These are phyloP conservation scores for Echinochloa phyllopogon DNA, from an alignment of 176 grass and related monocot species.

Conservation along the genomic window DNA sequence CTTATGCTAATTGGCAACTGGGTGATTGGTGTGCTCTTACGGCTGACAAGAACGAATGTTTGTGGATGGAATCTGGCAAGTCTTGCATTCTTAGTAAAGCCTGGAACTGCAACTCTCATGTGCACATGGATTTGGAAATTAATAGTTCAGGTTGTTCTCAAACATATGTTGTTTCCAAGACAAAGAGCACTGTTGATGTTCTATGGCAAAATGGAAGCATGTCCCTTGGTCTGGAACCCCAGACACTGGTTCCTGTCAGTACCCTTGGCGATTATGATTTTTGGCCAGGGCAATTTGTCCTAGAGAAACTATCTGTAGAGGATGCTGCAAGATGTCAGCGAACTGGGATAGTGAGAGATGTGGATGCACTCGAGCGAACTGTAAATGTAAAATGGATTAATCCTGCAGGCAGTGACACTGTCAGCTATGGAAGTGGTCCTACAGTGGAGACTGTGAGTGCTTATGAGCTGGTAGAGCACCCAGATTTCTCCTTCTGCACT, in stretches of 20 bases:
- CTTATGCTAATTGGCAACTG: constrained; percentile 91
- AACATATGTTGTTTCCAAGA: constrained; percentile 80
- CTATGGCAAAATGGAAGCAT: constrained; percentile 86
- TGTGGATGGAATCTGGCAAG: constrained; percentile 42
- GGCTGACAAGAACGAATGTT: constrained; percentile 13
- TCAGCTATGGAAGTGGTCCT: constrained; percentile 45
- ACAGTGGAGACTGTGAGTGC: constrained; percentile 86
- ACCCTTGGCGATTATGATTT: constrained; percentile 94
- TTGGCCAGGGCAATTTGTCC: constrained; percentile 88
- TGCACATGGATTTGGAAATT: constrained; percentile 38
- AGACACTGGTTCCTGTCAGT: constrained; percentile 70
- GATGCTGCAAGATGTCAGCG: constrained; percentile 42
- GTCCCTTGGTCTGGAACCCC: constrained; percentile 73
- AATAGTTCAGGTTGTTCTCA: constrained; percentile 48
- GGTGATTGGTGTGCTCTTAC: constrained; percentile 93
- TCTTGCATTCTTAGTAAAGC: constrained; percentile 37
- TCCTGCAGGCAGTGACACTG: constrained; percentile 49
- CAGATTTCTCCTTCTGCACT: constrained; percentile 79
- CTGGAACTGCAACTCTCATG: constrained; percentile 40
- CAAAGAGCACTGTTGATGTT: constrained; percentile 80
- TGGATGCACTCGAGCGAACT: constrained; percentile 78
- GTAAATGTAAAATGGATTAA: constrained; percentile 83
- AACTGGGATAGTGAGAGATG: constrained; percentile 74
- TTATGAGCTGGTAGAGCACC: constrained; percentile 93
- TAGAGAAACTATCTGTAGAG: constrained; percentile 69